phyloP scores from a whole-genome alignment of 1,284 basidiomycete species.

The Boletus subluridellus region DNA sequence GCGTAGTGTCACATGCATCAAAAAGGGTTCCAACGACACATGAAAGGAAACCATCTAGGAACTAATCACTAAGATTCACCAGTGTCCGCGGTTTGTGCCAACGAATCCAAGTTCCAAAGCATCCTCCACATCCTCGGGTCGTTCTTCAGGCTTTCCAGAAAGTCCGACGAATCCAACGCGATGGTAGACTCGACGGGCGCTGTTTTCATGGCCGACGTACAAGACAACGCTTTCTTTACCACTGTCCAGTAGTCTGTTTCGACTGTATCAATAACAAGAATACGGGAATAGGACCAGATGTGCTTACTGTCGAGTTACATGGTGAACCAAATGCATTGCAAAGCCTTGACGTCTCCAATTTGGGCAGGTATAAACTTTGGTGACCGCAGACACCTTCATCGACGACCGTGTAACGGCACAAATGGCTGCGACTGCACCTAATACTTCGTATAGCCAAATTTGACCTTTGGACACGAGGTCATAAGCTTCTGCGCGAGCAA shows the following conservation, averaged over 20 bases:
- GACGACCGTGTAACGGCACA: constrained; percentile 51
- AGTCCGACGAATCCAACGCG: constrained; percentile 51
- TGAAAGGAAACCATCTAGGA: not conserved
- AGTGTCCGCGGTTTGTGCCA: constrained; percentile 29
- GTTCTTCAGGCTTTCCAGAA: constrained; percentile 16
- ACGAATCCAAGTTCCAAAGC: constrained; percentile 55
- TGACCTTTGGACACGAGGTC: constrained; percentile 49
- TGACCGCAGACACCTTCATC: constrained; percentile 43
- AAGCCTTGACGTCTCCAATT: constrained; percentile 42
- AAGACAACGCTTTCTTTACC: constrained; percentile 44
- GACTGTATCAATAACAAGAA: constrained; percentile 6
- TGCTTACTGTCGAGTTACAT: constrained; percentile 40
- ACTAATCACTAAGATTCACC: constrained; percentile 13
- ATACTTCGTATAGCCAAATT: constrained; percentile 61
- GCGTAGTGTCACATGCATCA: not conserved
- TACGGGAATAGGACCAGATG: not conserved
- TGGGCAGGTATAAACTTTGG: constrained; percentile 50
- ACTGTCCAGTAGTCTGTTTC: constrained; percentile 35
- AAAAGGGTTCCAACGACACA: not conserved
- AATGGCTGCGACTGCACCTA: constrained; percentile 52
- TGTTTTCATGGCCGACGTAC: constrained; percentile 51
- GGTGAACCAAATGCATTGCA: constrained; percentile 45
- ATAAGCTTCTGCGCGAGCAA: constrained; percentile 50
- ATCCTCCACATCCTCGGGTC: constrained; percentile 37
- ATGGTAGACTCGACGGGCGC: constrained; percentile 47